Base-by-base conservation (phyloP, 2,329 filamentous ascomycete genomes). In the Aspergillus brunneoviolaceus region DNA sequence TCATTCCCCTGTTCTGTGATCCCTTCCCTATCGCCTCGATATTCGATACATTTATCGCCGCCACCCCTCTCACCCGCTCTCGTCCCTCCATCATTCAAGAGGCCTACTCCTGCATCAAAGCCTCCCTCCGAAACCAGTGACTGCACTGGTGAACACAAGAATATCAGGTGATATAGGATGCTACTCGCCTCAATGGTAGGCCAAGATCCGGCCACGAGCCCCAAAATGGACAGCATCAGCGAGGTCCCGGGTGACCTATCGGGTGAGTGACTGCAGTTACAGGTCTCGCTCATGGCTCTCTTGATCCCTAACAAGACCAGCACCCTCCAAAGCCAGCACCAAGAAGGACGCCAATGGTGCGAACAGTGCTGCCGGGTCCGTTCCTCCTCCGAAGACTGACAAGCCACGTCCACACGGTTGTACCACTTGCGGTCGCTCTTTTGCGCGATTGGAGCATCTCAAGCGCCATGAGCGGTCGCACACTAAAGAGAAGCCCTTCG, bases 391-490 rank as follows among this genome's bases (percentile, higher is more conserved):
- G 53, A 99, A 98, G 81, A 96, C 92, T 64, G 95, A 99, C 79
- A 99, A 98, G 81, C 95, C 95, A 59, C 87, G 94, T 65, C 95
- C 95, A 65, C 95, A 99, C 78, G 88, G 96, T 62, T 99, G 95
- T 80, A 87, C 83, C 47, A 98, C 93, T 51, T 99, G 95, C 77
- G 86, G 88, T 70, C 88, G 95, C 66, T 96, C 91, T 33, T 99
- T 99, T 76, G 95, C 95, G 60, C 88, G 95, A 62, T 81, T 99
- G 69, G 95, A 99, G 79, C 95, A 99, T 76, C 81, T 99, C 67
- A 99, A 99, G 81, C 89, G 95, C 62, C 95, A 99, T 77, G 95
- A 98, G 79, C 87, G 95, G 63, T 96, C 92, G n/a, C 93, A 97
- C 75, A 97, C 93, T 49, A 97, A 99, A 76, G 93, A 99, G 80